Evolutionary conservation across 129 eudicot genomes (phyloP).

Genomic region (Flaveria bidentis): DNA sequence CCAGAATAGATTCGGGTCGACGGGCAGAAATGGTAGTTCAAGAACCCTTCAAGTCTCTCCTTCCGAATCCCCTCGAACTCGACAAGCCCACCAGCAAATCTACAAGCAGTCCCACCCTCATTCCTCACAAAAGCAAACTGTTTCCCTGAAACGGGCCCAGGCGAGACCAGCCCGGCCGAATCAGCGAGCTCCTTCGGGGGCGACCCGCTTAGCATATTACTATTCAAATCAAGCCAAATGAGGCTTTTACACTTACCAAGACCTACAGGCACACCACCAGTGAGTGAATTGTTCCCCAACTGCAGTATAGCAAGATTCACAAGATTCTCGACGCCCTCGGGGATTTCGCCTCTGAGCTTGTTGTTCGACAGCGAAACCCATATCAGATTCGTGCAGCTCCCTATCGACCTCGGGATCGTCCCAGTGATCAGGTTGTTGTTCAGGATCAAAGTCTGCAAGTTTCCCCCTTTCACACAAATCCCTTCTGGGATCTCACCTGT

Average conservation of each 20-base stretch:
- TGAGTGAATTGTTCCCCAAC: constrained; percentile 73
- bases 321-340: constrained; percentile 62
- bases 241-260: constrained; percentile 66
- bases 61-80: constrained; percentile 75
- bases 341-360: constrained; percentile 58
- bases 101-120: constrained; percentile 82
- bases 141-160: constrained; percentile 75
- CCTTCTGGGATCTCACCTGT: constrained; percentile 82
- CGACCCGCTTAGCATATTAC: constrained; percentile 60
- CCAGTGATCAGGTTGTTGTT: constrained; percentile 74
- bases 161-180: constrained; percentile 61
- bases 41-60: constrained; percentile 57
- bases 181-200: constrained; percentile 67
- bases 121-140: constrained; percentile 90
- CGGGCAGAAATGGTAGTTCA: constrained; percentile 79
- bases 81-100: constrained; percentile 86
- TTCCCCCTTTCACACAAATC: constrained; percentile 76
- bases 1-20: constrained; percentile 77
- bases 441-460: constrained; percentile 76
- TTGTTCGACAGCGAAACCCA: constrained; percentile 88
- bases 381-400: constrained; percentile 68
- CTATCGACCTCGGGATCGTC: constrained; percentile 59
- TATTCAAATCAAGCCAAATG: constrained; percentile 86
- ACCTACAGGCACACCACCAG: constrained; percentile 60
- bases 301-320: constrained; percentile 82